Base-by-base conservation (phyloP, 208 protist species). In the Endotrypanum monterogeii region DNA sequence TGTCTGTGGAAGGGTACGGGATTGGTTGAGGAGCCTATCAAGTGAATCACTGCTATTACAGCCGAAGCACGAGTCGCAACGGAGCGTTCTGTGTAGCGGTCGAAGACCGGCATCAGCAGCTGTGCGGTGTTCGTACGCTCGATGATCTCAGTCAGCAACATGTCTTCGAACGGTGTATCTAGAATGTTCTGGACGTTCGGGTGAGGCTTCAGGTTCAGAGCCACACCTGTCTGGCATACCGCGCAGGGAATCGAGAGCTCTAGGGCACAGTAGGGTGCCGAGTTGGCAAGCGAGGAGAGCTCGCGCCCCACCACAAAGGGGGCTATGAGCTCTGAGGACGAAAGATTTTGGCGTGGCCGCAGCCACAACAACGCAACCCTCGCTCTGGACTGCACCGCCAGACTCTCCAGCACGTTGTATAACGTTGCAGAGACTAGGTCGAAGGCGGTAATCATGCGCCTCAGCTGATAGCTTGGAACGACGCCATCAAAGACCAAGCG, bases 271-370 rank as follows among this genome's bases (percentile, higher is more conserved):
- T 94, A 94, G 23, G 93, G 93, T 6, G 93, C 89, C 7, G 89
- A 90, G 72, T 86, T 84, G 1, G 78, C 74, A 35, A 95, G 77
- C 32, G 87, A 82, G 23, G 79, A 79, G 35, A 90, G 72, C 39
- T 95, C 89, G 3, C 88, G 84, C 7, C 90, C 89, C 14, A 97
- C 90, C 1, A 95, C 90, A 84, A 97, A 97, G 20, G 93, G 93
- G 23, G 91, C 90, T 23, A 97, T 84, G 14, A 97, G 88, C 75
- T 95, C 93, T 6, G 83, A 81, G 8, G 90, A 91, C 5, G 94
- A 80, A 35, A 87, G 80, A 18, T 85, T 90, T 54, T 75, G 76
- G 39, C 85, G 88, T 18, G 89, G 89, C 12, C 85, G 83, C 46
- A 97, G 57, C 91, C 93, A 97, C 69, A 97, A 73, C 58, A 97